phyloP scores from a whole-genome alignment of 2,329 filamentous ascomycete genomes.

The Colletotrichum sp. region DNA sequence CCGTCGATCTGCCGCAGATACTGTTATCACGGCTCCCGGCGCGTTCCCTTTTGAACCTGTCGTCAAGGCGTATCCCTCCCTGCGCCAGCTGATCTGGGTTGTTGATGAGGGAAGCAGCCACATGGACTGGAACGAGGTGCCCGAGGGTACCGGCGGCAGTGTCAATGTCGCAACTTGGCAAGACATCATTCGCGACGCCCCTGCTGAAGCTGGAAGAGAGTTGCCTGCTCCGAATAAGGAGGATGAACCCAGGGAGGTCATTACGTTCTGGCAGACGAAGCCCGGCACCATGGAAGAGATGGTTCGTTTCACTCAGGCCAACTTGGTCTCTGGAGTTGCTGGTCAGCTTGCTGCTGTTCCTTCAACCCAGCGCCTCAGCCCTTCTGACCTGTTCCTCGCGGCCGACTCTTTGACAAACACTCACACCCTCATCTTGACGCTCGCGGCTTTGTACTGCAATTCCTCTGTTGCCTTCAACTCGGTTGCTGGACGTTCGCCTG shows the following conservation, averaged over 20 bases:
- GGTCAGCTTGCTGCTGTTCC: conserved; percentile 80
- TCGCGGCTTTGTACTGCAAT: conserved; percentile 85
- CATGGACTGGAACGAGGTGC: conserved; percentile 93
- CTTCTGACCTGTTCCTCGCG: conserved; percentile 82
- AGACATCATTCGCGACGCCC: conserved; percentile 78
- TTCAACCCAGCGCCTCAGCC: conserved; percentile 72
- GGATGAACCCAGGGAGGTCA: conserved; percentile 56
- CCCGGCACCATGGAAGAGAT: conserved; percentile 66
- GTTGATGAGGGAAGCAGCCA: conserved; percentile 89
- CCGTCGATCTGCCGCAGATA: conserved; percentile 75
- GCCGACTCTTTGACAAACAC: conserved; percentile 81
- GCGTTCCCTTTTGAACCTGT: conserved; percentile 82
- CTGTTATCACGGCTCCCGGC: conserved; percentile 83
- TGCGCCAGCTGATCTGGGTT: conserved; percentile 88
- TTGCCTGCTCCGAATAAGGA: conserved; percentile 69
- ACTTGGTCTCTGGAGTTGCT: conserved; percentile 86
- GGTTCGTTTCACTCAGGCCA: conserved; percentile 80
- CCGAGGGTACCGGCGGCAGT: conserved; percentile 74
- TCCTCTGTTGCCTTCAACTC: conserved; percentile 88
- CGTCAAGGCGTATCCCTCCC: conserved; percentile 68
- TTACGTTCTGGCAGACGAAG: conserved; percentile 71
- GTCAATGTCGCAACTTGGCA: conserved; percentile 93
- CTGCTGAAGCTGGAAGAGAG: conserved; percentile 60
- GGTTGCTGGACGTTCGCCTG: conserved; percentile 75
- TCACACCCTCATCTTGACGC: conserved; percentile 79